A percentile compares a stretch with the other conserved stretches of the same genome.
These are phyloP conservation scores for Cerioporus squamosus DNA, from an alignment of 1,284 basidiomycete species.

Conservation along the genomic window DNA sequence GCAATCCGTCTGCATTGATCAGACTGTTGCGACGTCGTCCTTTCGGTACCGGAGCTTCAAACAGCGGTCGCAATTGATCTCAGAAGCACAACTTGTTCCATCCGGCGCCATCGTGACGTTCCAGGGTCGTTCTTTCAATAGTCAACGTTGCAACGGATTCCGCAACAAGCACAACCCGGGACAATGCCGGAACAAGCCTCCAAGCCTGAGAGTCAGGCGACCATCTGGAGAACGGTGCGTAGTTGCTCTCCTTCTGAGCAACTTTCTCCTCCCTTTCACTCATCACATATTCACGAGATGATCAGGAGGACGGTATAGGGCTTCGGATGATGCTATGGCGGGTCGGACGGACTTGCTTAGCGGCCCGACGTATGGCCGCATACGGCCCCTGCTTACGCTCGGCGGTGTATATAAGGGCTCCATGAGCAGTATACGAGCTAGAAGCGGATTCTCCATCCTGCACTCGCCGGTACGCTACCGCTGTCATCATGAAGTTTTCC, in stretches of 20 bases:
- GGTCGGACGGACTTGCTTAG: background rate
- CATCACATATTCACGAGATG: background rate
- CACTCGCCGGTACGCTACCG: background rate
- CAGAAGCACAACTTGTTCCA: too few species aligned
- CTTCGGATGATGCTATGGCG: background rate
- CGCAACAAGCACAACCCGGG: background rate
- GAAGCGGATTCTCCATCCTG: background rate
- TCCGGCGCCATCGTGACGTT: background rate
- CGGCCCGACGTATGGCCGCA: constrained; percentile 2
- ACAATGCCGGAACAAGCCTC: constrained; percentile 6
- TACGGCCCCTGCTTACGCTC: background rate
- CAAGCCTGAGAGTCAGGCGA: background rate
- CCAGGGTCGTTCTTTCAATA: background rate
- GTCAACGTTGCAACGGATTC: too few species aligned
- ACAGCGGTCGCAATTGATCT: too few species aligned
- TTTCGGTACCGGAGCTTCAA: too few species aligned
- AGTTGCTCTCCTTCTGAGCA: background rate
- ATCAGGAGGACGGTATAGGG: background rate
- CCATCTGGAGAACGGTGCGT: background rate
- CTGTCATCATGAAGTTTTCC: constrained; percentile 5
- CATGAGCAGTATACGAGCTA: background rate
- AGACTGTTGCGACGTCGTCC: background rate
- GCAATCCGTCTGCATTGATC: background rate
- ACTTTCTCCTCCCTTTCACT: background rate
- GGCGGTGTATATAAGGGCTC: background rate